These are phyloP conservation scores for Claviceps quebecensis DNA, from an alignment of 2,329 filamentous ascomycete genomes.

Conservation along the genomic window DNA sequence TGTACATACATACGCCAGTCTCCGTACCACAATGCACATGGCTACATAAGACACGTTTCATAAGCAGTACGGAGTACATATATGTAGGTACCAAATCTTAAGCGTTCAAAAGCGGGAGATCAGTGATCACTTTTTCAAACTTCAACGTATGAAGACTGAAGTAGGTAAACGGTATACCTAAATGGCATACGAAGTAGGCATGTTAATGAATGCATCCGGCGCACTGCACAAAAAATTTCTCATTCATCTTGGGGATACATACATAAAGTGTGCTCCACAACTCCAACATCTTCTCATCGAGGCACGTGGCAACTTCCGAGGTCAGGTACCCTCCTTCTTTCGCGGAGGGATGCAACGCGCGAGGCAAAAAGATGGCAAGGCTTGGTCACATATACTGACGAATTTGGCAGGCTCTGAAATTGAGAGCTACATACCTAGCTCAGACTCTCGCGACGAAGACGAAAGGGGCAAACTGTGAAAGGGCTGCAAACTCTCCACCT, in stretches of 20 bases:
- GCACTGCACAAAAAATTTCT: neutral
- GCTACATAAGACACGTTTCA: too few relatives aligned
- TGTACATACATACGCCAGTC: too few relatives aligned
- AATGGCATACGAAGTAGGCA: neutral
- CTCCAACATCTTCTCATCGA: neutral
- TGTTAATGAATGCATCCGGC: neutral
- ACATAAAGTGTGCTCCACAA: neutral
- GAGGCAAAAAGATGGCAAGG: neutral
- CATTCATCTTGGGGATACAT: neutral
- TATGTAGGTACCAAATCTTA: too few relatives aligned
- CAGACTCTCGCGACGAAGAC: neutral
- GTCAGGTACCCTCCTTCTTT: neutral
- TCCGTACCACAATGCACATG: too few relatives aligned
- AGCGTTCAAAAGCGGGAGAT: too few relatives aligned
- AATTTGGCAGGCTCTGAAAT: neutral
- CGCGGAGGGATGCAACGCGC: neutral
- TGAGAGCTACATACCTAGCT: too few relatives aligned
- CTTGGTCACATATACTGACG: neutral
- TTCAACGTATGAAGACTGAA: too few relatives aligned
- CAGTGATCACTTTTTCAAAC: too few relatives aligned
- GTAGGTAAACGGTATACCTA: too few relatives aligned
- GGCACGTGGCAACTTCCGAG: neutral
- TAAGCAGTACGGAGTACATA: too few relatives aligned
- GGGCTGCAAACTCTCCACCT: neutral
- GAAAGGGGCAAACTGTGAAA: neutral